These are phyloP conservation scores for Olyra latifolia DNA, from an alignment of 176 grass and related monocot genomes.

Conservation along the genomic window DNA sequence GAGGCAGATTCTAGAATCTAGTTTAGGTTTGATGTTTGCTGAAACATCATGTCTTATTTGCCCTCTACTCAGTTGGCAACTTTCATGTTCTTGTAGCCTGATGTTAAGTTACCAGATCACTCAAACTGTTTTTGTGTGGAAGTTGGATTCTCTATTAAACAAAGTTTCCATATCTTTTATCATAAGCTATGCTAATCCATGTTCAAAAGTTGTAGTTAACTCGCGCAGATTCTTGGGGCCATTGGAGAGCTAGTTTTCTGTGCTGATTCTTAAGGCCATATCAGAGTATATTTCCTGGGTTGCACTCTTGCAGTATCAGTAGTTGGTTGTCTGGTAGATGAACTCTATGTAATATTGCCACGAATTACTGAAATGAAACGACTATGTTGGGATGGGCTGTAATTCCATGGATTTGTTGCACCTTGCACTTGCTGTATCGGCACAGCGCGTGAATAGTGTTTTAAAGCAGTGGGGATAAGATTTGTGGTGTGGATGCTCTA, in stretches of 20 bases:
- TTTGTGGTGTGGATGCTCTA: too few species aligned
- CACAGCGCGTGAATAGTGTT: too few species aligned
- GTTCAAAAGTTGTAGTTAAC: neutral
- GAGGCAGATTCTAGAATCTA: conserved; percentile 74
- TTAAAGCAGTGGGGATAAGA: too few species aligned
- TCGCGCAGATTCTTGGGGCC: neutral
- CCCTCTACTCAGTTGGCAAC: neutral
- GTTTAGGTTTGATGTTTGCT: conserved; percentile 30
- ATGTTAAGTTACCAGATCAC: conserved; percentile 33
- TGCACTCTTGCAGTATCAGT: neutral
- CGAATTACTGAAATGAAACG: neutral
- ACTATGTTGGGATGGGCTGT: neutral
- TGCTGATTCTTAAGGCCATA: neutral
- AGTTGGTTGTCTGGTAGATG: neutral
- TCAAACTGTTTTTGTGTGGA: conserved; percentile 28
- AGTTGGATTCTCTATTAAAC: conserved; percentile 37
- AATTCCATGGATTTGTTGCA: neutral
- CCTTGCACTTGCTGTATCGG: neutral
- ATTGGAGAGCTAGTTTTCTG: neutral
- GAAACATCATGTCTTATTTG: conserved; percentile 21
- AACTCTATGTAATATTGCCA: neutral
- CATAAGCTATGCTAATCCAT: neutral
- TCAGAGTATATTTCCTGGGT: neutral
- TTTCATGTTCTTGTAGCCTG: conserved; percentile 41
- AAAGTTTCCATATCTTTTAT: neutral